phyloP scores from a whole-genome alignment of 164 flowering plant species.

The Cinnamomum micranthum region DNA sequence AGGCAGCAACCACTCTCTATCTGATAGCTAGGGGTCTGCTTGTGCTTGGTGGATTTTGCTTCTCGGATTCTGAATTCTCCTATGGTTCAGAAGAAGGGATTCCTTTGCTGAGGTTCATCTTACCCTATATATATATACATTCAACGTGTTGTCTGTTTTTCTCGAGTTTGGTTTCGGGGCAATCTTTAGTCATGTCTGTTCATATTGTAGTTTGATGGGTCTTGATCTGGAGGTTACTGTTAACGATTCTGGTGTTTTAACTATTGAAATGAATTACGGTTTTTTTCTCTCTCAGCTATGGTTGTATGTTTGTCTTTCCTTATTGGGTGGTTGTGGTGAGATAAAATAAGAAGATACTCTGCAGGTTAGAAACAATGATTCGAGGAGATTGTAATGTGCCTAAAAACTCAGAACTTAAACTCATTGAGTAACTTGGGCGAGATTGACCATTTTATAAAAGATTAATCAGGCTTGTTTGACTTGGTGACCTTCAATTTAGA shows the following conservation, averaged over 20 bases:
- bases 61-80: neutral
- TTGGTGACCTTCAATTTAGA: no score
- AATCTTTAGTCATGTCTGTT: neutral
- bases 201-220: neutral
- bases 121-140: neutral
- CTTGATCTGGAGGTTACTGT: neutral
- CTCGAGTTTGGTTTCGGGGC: neutral
- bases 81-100: neutral
- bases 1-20: neutral
- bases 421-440: no score
- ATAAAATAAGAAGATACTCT: no score
- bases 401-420: no score
- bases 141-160: no score
- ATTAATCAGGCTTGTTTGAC: no score
- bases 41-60: neutral
- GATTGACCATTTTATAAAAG: no score
- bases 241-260: neutral
- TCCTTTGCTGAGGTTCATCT: neutral
- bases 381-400: no score
- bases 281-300: no score
- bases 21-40: neutral
- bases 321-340: no score
- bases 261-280: neutral
- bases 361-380: no score
- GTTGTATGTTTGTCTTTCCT: no score